Percentiles rank a stretch among this genome's conserved stretches.
Evolutionary conservation across 768 basidiomycete genomes (phyloP).

Genomic region (Leccinum rimulosum): DNA sequence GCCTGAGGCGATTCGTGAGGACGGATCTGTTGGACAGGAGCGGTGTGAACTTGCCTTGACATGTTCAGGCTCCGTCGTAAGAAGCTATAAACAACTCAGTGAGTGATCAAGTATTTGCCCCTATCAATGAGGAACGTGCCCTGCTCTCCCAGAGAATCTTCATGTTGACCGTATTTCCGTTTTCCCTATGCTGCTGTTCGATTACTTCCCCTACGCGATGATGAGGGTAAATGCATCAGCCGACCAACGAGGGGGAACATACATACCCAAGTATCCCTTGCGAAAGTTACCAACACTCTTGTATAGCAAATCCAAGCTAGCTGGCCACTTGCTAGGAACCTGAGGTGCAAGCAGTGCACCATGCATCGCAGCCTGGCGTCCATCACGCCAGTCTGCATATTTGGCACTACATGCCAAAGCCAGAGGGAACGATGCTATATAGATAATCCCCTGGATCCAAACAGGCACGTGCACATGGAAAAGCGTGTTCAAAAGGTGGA

Average conservation of each 20-base stretch:
- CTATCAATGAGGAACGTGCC: conserved; percentile 25
- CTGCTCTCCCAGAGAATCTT: conserved; percentile 38
- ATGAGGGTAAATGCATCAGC: neutral
- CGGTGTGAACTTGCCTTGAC: conserved; percentile 33
- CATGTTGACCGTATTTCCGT: conserved; percentile 34
- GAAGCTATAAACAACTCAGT: conserved; percentile 28
- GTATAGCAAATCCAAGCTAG: conserved; percentile 35
- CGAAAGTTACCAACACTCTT: conserved; percentile 22
- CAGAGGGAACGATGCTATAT: conserved; percentile 24
- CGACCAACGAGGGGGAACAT: neutral
- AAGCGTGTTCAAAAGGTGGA: conserved; percentile 8
- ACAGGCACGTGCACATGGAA: conserved; percentile 6
- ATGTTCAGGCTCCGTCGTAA: conserved; percentile 49
- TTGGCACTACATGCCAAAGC: conserved; percentile 16
- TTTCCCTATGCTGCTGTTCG: conserved; percentile 18
- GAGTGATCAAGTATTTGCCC: neutral
- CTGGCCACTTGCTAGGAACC: conserved; percentile 35
- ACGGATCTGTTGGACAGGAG: neutral
- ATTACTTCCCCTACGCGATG: conserved; percentile 29
- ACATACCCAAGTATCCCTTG: conserved; percentile 30
- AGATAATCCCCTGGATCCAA: conserved; percentile 20
- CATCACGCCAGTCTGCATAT: conserved; percentile 13
- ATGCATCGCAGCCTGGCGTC: conserved; percentile 10
- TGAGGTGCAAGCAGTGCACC: conserved; percentile 35
- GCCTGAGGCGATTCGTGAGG: conserved; percentile 26